Conservation (phyloP, 208 protist genomes). For the Lotmaria passim region DNA sequence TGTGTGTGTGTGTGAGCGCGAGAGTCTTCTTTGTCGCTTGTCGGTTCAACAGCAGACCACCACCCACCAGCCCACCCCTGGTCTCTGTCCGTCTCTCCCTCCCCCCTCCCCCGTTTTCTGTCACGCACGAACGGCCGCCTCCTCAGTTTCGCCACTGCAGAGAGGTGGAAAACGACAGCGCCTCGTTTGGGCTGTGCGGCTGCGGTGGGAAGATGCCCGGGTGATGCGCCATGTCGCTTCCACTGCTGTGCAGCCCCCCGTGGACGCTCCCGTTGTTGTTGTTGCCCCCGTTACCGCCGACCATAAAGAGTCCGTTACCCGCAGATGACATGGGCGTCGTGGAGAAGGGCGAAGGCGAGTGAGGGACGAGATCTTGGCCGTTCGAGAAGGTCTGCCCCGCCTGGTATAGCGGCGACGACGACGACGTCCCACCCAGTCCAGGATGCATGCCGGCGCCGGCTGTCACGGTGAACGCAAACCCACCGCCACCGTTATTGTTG, state of each 20-base stretch:
- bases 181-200: conserved; percentile 27
- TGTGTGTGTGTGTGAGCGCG: conserved; percentile 17
- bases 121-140: too few relatives aligned
- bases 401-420: conserved; percentile 25
- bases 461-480: conserved; percentile 39
- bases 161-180: conserved; percentile 31
- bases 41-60: too few relatives aligned
- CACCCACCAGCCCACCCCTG: too few relatives aligned
- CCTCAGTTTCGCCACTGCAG: conserved; percentile 31
- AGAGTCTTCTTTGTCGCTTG: neutral
- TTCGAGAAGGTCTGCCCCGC: conserved; percentile 14
- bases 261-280: neutral
- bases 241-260: conserved; percentile 2
- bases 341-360: conserved; percentile 35
- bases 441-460: conserved; percentile 30
- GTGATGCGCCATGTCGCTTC: conserved; percentile 9
- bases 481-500: conserved; percentile 16
- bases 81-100: too few relatives aligned
- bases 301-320: conserved; percentile 17
- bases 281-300: conserved; percentile 10
- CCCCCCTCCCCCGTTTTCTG: too few relatives aligned
- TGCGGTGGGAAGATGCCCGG: conserved; percentile 21
- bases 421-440: conserved; percentile 13
- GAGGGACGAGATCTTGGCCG: conserved; percentile 22
- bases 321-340: conserved; percentile 23